Percentiles rank a stretch among this genome's conserved stretches.
phyloP scores from a whole-genome alignment of 208 protist genomes.

The Trypanosoma grayi region DNA sequence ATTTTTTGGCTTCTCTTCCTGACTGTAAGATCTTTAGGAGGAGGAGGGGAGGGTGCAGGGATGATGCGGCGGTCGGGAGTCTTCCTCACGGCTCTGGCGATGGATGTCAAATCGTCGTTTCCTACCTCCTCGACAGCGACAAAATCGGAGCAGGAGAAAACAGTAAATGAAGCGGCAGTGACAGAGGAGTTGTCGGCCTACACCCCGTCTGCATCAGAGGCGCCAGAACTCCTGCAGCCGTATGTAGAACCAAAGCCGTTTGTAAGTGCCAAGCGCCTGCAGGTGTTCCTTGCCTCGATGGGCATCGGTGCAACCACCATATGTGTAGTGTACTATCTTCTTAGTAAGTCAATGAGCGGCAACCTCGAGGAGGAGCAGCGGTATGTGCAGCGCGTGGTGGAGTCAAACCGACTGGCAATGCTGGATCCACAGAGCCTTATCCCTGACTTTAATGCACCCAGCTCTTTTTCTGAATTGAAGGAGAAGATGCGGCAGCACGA shows the following conservation, averaged over 20 bases:
- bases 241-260: conserved; percentile 83
- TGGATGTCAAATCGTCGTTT: neutral
- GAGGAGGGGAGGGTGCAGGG: neutral
- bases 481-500: conserved; percentile 60
- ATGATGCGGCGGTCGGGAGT: conserved; percentile 16
- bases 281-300: conserved; percentile 70
- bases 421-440: conserved; percentile 41
- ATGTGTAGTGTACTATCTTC: conserved; percentile 60
- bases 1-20: conserved; percentile 4
- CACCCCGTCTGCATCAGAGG: conserved; percentile 49
- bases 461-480: conserved; percentile 74
- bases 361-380: conserved; percentile 45
- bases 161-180: neutral
- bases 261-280: conserved; percentile 56
- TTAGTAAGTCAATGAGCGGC: conserved; percentile 68
- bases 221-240: conserved; percentile 65
- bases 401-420: conserved; percentile 49
- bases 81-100: neutral
- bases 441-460: conserved; percentile 63
- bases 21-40: neutral
- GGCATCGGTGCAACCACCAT: conserved; percentile 56
- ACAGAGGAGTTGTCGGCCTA: conserved; percentile 20
- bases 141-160: neutral
- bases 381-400: conserved; percentile 37
- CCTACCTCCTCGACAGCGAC: neutral